These are phyloP conservation scores for Smittium mucronatum DNA, from an alignment of 371 early-diverging fungal genomes.

Conservation along the genomic window DNA sequence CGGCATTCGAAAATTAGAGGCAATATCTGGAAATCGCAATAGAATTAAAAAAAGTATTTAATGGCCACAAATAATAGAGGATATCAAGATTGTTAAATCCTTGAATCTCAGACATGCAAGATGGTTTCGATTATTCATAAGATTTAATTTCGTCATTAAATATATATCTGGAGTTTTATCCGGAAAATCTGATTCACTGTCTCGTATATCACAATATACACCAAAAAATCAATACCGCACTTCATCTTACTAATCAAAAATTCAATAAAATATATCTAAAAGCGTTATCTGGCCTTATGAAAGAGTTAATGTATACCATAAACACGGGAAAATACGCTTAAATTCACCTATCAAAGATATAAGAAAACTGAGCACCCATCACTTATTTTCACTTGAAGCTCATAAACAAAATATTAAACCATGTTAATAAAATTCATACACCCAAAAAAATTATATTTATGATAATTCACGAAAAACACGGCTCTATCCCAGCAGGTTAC, in stretches of 20 bases:
- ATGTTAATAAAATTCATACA: background rate
- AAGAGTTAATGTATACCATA: background rate
- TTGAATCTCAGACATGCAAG: background rate
- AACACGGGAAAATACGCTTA: background rate
- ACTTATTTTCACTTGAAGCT: background rate
- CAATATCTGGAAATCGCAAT: background rate
- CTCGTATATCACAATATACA: background rate
- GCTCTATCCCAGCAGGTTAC: constrained; percentile 1
- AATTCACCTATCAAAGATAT: background rate
- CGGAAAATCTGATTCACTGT: constrained; percentile 13
- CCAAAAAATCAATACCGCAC: background rate
- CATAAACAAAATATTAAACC: background rate
- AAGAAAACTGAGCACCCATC: background rate
- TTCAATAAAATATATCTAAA: background rate
- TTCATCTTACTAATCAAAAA: background rate
- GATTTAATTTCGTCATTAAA: constrained; percentile 12
- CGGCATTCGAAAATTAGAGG: constrained; percentile 6
- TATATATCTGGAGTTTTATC: constrained; percentile 11
- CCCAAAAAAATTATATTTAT: background rate
- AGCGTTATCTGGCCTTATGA: background rate
- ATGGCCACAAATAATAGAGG: constrained; percentile 3
- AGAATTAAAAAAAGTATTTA: constrained; percentile 1
- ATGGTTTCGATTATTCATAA: background rate
- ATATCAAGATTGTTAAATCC: constrained; percentile 6
- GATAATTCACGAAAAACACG: background rate